phyloP scores from a whole-genome alignment of 495 filamentous ascomycete species.

The Schizothecium vesticola region DNA sequence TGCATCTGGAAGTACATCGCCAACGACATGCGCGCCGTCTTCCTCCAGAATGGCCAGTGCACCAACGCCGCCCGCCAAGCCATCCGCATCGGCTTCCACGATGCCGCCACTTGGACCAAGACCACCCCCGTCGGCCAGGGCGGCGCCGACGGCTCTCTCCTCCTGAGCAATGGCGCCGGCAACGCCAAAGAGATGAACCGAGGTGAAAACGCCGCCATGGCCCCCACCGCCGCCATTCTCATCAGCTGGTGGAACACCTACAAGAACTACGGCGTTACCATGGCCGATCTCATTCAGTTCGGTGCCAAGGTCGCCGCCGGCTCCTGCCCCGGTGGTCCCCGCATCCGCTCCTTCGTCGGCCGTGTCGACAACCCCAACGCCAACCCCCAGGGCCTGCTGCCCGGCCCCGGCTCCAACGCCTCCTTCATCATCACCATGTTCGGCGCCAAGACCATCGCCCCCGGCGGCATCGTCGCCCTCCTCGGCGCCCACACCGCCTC shows the following conservation, averaged over 20 bases:
- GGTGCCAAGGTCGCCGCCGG: slow-evolving; percentile 4
- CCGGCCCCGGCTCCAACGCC: background rate
- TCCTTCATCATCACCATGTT: background rate
- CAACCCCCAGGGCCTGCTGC: background rate
- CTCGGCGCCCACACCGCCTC: slow-evolving; percentile 4
- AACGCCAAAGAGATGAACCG: background rate
- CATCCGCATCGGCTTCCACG: slow-evolving; percentile 8
- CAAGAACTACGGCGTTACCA: slow-evolving; percentile 3
- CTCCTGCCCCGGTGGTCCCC: slow-evolving; percentile 4
- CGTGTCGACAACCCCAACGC: slow-evolving; percentile 4
- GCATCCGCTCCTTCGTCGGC: slow-evolving; percentile 4
- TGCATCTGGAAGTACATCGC: slow-evolving; percentile 9
- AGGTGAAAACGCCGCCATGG: background rate
- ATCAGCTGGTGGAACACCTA: slow-evolving; percentile 5
- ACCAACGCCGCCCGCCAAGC: slow-evolving; percentile 2
- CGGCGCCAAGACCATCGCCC: slow-evolving; percentile 4
- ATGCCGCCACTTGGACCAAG: background rate
- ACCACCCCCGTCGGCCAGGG: background rate
- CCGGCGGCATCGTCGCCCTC: slow-evolving; percentile 3
- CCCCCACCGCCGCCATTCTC: background rate
- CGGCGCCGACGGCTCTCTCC: slow-evolving; percentile 3
- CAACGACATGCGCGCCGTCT: slow-evolving; percentile 3
- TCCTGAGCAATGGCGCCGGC: background rate
- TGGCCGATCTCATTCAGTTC: slow-evolving; percentile 6
- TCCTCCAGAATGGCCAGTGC: background rate